Base-by-base conservation (phyloP, 208 protist genomes). In the Balamuthia mandrillaris region DNA sequence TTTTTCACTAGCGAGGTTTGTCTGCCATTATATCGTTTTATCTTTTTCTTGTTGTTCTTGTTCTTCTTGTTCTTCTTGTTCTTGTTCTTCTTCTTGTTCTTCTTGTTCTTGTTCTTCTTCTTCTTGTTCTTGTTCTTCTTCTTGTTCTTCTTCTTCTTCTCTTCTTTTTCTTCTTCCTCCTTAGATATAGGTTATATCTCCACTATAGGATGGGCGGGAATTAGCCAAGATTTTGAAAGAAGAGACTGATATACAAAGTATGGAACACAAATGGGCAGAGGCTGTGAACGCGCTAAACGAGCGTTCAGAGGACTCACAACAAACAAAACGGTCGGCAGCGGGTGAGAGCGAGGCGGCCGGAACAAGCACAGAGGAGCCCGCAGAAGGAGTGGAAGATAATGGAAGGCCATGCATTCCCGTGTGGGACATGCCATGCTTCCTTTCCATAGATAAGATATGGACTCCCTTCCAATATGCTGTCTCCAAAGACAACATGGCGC, bases 401-500 rank as follows among this genome's bases (percentile, higher is more conserved):
- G n/a, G n/a, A n/a, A n/a, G n/a, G n/a, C n/a, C n/a, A n/a, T n/a
- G n/a, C n/a, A 79, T 79, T 18, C 70, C 70, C 24, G 42, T 12
- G 45, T 79, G 70, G 70, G 70, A 79, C 47, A 49, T 79, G 47
- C 70, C 70, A 21, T 79, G 70, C 47, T 79, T 79, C 47, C 60
- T 79, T 37, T 60, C 52, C 47, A 79, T 79, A 24, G 60, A 79
- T 49, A 79, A 79, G 47, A 51, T 79, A 0, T 79, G 70, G 70
- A 79, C 70, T 7, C 70, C 60, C 27, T 79, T 79, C 70, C 70
- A 79, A 49, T 79, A 79, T 31, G 70, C 70, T 35, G 70, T 79
- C 16, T 79, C 70, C 2, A 79, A 79, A 49, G 70, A 79, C 70
- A 79, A 79, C 31, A 49, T 49, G 47, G 70, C 52, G 12, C 47